Evolutionary conservation across 73 alveolate genomes (phyloP), one percentile per base, ranked within the genome.

Genomic region (Paraurostyla sp.): DNA sequence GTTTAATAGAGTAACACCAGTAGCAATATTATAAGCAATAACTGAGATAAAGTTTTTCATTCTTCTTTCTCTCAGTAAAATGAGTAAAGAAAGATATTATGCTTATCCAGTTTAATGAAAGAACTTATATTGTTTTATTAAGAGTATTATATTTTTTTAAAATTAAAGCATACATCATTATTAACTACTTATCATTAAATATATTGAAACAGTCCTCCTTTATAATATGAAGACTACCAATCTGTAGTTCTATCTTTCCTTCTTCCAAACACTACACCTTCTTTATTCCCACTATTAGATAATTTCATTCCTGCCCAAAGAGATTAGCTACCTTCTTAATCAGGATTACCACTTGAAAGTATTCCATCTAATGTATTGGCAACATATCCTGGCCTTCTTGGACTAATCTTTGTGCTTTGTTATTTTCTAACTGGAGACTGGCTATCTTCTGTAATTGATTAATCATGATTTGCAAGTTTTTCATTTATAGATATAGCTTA

Each of bases 301-400:
- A 65, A 6, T 36, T 65, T 65, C 36, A 13, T 15, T 15, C 82
- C 82, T 18, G 60, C 82, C 82, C 82, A 65, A 15, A 65, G 11
- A 49, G 9, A 59, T 59, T 30, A 16, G 35, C 58, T 38, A 1
- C 40, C 4, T 65, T 65, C 82, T 15, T 35, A 56, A 15, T 35
- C 46, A 35, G 32, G 9, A 6, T 18, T 65, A 38, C 41, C 42
- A 25, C 69, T 35, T 18, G 69, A 52, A 36, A 65, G 25, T 32
- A 65, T 65, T 1, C 82, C 82, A 65, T 65, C 82, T 6, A 65
- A 38, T 18, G 82, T 65, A 15, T 30, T 32, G 41, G 35, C n/a
- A 36, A 65, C 82, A 22, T 35, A 35, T 65, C 20, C 60, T 38
- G 4, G 35, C 1, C 23, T 54, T 13, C 15, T 18, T 54, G 30